Evolutionary conservation across 2,329 filamentous ascomycete species (phyloP), one percentile per base, ranked within the genome.

Genomic region (Akanthomyces dipterigenus): DNA sequence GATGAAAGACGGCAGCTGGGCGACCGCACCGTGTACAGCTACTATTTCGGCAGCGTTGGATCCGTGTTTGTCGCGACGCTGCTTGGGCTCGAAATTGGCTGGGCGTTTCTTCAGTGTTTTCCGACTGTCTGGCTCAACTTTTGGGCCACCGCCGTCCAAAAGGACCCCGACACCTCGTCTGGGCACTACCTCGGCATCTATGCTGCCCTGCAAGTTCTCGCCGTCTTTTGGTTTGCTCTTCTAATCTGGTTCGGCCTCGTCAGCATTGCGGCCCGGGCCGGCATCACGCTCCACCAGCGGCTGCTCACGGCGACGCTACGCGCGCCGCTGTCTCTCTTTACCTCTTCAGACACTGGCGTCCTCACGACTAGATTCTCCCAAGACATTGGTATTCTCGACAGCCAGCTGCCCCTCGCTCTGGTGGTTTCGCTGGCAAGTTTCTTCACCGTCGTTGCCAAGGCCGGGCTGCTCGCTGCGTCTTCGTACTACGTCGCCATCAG

Each of bases 311-410:
- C 70, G 1, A 66, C 69, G 9, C 65, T 69, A n/a, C 64, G 74
- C 28, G 77, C 78, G 3, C 72, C 76, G 0, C 65, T 79, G 1
- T 70, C 69, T 2, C 76, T 74, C 24, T 78, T 80, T 57, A 75
- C 74, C 0, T 67, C 63, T 3, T 76, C 73, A 0, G 76, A 79
- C 18, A 70, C 68, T 4, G 78, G 77, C 3, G 72, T 71, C 0
- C 75, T 77, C 3, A 68, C 77, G 8, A 80, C 77, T 45, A 76
- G 74, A 60, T 79, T 80, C 63, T 76, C 73, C 9, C 75, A 80
- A 65, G 76, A 80, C 42, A 74, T 78, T 7, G 71, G 75, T 54
- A 71, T 78, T 18, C 65, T 80, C 2, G 78, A 80, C 62, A 78
- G 74, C 31, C 69, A 74, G 55, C 68, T 80, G 3, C 73, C 76